phyloP scores from a whole-genome alignment of 2,329 filamentous ascomycete genomes.

The Drechslerella coelobrocha region DNA sequence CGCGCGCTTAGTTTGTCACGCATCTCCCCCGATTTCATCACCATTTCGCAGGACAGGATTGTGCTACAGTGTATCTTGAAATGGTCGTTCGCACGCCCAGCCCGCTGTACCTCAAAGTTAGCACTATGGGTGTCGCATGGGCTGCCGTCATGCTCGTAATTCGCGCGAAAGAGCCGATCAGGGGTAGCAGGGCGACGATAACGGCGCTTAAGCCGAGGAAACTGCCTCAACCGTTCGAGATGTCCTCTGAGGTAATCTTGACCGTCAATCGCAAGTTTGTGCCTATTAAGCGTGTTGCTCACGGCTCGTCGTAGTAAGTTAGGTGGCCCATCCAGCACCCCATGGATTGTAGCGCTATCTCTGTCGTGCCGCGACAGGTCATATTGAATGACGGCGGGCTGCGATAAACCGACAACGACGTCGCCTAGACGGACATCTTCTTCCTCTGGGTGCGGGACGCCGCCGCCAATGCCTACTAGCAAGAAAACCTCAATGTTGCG shows the following conservation, averaged over 20 bases:
- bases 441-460: slow-evolving; percentile 46
- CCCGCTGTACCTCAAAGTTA: background rate
- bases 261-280: slow-evolving; percentile 9
- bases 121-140: background rate
- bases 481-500: slow-evolving; percentile 58
- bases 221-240: background rate
- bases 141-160: background rate
- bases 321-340: slow-evolving; percentile 8
- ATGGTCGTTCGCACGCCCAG: background rate
- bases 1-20: slow-evolving; percentile 9
- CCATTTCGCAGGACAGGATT: background rate
- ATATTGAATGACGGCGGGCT: slow-evolving; percentile 9
- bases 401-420: slow-evolving; percentile 10
- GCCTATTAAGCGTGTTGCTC: slow-evolving; percentile 7
- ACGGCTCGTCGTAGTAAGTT: slow-evolving; percentile 2
- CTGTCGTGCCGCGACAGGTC: background rate
- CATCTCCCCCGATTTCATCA: slow-evolving; percentile 5
- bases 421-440: slow-evolving; percentile 39
- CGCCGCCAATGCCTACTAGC: slow-evolving; percentile 61
- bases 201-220: background rate
- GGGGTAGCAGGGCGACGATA: background rate
- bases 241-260: background rate
- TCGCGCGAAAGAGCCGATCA: background rate
- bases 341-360: background rate
- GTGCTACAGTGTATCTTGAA: background rate